phyloP scores from a whole-genome alignment of 176 grass and related monocot species.

The Avena eriantha region DNA sequence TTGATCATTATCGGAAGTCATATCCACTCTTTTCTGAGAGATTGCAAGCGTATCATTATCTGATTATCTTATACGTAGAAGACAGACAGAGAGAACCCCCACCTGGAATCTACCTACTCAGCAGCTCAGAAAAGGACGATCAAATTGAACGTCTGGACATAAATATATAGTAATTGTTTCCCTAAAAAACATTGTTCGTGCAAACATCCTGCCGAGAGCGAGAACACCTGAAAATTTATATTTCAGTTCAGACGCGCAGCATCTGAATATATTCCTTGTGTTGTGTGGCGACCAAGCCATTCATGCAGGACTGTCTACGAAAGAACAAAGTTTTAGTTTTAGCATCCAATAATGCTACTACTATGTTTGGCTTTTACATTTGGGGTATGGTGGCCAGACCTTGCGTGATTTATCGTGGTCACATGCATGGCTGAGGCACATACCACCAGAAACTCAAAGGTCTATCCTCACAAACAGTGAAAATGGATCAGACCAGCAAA shows the following conservation, averaged over 20 bases:
- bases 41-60: too few relatives aligned
- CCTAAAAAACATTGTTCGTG: too few relatives aligned
- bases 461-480: constrained; percentile 11
- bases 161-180: background rate
- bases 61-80: background rate
- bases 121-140: background rate
- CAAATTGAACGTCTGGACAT: background rate
- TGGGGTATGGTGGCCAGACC: background rate
- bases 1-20: background rate
- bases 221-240: background rate
- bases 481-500: background rate
- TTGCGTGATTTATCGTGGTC: background rate
- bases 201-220: background rate
- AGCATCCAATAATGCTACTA: background rate
- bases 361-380: too few relatives aligned
- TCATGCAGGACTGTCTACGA: background rate
- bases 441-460: background rate
- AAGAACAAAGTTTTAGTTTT: background rate
- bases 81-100: background rate
- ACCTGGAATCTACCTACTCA: background rate
- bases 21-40: too few relatives aligned
- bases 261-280: background rate
- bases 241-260: background rate
- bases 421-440: background rate
- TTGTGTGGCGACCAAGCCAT: background rate